Evolutionary conservation across 2,329 filamentous ascomycete species (phyloP).

Genomic region (Phialocephala sp.): DNA sequence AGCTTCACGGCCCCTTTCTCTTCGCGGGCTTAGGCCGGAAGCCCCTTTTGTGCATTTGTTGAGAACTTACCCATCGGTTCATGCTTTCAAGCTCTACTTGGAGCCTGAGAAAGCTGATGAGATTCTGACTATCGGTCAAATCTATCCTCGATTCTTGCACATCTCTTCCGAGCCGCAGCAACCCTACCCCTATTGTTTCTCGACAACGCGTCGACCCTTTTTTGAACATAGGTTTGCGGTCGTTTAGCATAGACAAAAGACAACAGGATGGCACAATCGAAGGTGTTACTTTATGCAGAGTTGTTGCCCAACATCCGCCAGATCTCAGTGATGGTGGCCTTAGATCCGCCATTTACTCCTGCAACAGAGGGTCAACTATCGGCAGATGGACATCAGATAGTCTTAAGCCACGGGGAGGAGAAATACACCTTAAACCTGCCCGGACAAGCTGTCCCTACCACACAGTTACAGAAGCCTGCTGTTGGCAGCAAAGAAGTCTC

Average conservation of each 20-base stretch:
- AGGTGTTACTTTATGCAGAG: conserved; percentile 62
- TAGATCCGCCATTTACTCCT: conserved; percentile 47
- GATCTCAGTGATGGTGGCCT: conserved; percentile 61
- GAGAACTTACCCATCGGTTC: too few species aligned
- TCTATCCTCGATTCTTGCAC: too few species aligned
- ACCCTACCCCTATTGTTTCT: not conserved
- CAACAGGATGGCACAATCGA: conserved; percentile 3
- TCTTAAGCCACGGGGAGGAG: conserved; percentile 55
- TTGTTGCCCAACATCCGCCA: conserved; percentile 68
- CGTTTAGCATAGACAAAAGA: not conserved
- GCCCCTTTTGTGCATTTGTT: too few species aligned
- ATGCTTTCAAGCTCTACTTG: too few species aligned
- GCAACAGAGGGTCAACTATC: conserved; percentile 47
- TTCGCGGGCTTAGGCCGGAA: too few species aligned
- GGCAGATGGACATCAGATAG: conserved; percentile 52
- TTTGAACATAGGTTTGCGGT: too few species aligned
- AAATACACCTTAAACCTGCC: conserved; percentile 46
- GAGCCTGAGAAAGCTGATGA: too few species aligned
- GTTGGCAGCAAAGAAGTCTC: conserved; percentile 47
- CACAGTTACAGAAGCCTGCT: conserved; percentile 31
- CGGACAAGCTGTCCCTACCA: conserved; percentile 39
- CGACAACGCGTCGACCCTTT: not conserved
- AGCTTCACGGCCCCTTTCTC: too few species aligned
- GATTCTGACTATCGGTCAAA: too few species aligned
- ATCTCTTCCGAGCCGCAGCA: too few species aligned